Evolutionary conservation across 1,284 basidiomycete species (phyloP), one percentile per base, ranked within the genome.

Genomic region (Tausonia pullulans): DNA sequence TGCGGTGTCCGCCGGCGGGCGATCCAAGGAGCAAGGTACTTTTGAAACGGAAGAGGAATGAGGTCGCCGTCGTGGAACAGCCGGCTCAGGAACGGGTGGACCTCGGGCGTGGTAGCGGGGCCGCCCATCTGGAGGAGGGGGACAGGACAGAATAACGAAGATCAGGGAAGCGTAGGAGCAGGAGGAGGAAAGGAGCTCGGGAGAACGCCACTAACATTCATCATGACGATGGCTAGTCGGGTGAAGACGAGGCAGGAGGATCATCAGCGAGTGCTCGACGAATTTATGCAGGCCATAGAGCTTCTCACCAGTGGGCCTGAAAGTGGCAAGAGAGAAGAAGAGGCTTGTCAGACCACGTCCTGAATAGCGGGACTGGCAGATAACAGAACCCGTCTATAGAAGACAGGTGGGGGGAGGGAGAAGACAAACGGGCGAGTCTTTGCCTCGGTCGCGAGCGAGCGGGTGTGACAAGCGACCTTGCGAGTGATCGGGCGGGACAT

Each of bases 41-140:
- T 83, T 79, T 98, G 96, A 73, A 93, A 89, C 0, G 96, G 96
- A 3, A 99, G 79, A 7, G 93, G 95, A 70, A 99, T 98, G 67
- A 98, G 85, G 78, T 99, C 96, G 56, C 86, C 83, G 77, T 98
- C 96, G 73, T 86, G 84, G 75, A 99, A 99, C 58, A 99, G 83
- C 69, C 93, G 89, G 69, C 86, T 90, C 68, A 99, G 82, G 76
- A 98, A 99, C 77, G 86, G 84, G 73, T 90, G 81, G 5, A 92
- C 93, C 79, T 92, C 90, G 40, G 84, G 78, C 55, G 60, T 58
- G 2, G 63, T 64, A 11, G 63, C 10, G 16, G 63, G 63, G 11
- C 63, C 63, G 27, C 63, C 63, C 63, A 64, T 64, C 51, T 58
- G 16, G 43, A 27, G 16, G 57, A 27, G 27, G 49, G 16, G n/a